Evolutionary conservation across 2,329 filamentous ascomycete genomes (phyloP), one percentile per base, ranked within the genome.

Genomic region (Ceratocystis colombiana): DNA sequence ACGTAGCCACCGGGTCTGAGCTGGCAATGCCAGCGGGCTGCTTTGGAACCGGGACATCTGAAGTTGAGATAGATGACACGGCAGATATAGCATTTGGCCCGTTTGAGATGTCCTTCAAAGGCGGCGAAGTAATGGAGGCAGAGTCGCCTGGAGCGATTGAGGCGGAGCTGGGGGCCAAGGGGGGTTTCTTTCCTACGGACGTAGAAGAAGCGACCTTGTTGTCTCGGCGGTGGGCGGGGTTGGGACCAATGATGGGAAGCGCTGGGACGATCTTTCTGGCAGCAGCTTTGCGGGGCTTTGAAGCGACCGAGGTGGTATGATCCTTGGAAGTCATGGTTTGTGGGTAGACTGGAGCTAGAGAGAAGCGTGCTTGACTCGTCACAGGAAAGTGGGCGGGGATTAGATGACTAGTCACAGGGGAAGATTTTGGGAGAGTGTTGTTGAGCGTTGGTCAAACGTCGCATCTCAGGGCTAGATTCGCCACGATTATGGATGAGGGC

Each of bases 401-500:
- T 44, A 7, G 57, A 46, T 28, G 55, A 50, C 64, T 67, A 67
- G 64, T 67, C 66, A 61, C 50, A 64, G 66, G 53, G 64, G 22
- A 53, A 67, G 33, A 48, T 61, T 22, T 64, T 45, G 25, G 37
- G 53, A 64, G 62, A 50, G 45, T 61, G 22, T 66, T 45, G 61
- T 45, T 67, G 62, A 62, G 44, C 50, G 53, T 62, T 61, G 62
- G 50, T 67, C 66, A 44, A 48, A 61, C 62, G 66, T 62, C 66
- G 66, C 66, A 67, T 67, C 66, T 67, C 66, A 67, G 66, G 66
- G 66, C 62, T 46, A 57, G 45, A 57, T 46, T 64, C 37, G 64
- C 57, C 64, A 61, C 30, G 20, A n/a, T 7, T 37, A 37, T n/a
- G 28, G 55, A 37, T 59, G 55, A 53, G 46, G n/a, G 63, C 30